These are phyloP conservation scores for Escovopsis sp. DNA, from an alignment of 2,329 filamentous ascomycete genomes.

Conservation along the genomic window DNA sequence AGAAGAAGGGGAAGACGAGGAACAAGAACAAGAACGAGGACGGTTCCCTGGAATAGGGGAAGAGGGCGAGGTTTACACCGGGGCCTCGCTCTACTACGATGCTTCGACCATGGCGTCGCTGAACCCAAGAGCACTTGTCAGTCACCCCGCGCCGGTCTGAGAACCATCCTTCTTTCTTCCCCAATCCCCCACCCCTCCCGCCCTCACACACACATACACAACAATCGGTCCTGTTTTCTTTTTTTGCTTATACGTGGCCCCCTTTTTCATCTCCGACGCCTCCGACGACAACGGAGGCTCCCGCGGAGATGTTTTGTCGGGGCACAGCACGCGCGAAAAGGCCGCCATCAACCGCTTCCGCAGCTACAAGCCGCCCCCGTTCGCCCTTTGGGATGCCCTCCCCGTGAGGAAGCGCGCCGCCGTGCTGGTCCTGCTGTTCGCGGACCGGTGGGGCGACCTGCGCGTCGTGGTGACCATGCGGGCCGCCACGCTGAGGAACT, in stretches of 20 bases:
- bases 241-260: not conserved
- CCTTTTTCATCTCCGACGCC: not conserved
- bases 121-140: constrained; percentile 38
- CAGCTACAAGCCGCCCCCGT: constrained; percentile 44
- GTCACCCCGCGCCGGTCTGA: constrained; percentile 15
- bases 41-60: constrained; percentile 1
- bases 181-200: not conserved
- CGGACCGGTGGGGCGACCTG: constrained; percentile 67
- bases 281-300: too few relatives aligned
- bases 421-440: constrained; percentile 77
- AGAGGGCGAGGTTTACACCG: constrained; percentile 9
- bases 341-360: constrained; percentile 46
- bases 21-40: constrained; percentile 4
- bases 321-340: constrained; percentile 16
- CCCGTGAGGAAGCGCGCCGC: constrained; percentile 60
- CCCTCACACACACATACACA: too few relatives aligned
- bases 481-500: constrained; percentile 46
- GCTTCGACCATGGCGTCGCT: constrained; percentile 41
- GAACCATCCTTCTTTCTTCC: too few relatives aligned
- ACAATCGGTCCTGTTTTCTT: too few relatives aligned
- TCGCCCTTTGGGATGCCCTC: constrained; percentile 46
- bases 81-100: constrained; percentile 42
- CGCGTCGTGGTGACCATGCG: constrained; percentile 57
- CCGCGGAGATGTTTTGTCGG: too few relatives aligned
- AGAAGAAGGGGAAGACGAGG: constrained; percentile 12